Evolutionary conservation across 2,329 filamentous ascomycete species (phyloP), one percentile per base, ranked within the genome.

Genomic region (Talaromyces albobiverticillius): DNA sequence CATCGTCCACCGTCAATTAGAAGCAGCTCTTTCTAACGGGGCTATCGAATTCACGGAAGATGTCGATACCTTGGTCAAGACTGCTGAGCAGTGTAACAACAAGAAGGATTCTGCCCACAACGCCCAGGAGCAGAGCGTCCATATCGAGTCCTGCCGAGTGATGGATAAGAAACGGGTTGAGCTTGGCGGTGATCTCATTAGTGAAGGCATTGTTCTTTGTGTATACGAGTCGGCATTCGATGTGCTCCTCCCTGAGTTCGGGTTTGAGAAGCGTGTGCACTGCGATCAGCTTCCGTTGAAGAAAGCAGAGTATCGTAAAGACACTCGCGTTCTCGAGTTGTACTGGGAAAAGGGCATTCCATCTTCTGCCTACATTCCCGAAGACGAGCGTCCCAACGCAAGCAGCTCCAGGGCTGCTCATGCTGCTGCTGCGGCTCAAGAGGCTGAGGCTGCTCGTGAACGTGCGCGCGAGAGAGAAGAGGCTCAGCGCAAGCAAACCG

Each of bases 291-390:
- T 99, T 69, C 94, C 94, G 26, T 79, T 99, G 62, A 85, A 97
- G 83, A 99, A 99, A 81, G 94, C 94, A n/a, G 94, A 99, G 70
- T 99, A 94, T 76, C 86, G 95, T 73, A 97, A 97, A 81, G 91
- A 95, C 70, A 90, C 92, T 77, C 86, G 94, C 53, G 84, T 97
- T 26, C 81, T 99, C 45, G 94, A 99, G 75, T 82, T 99, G 14
- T 99, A 96, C 80, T 99, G 94, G 94, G 94, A 99, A 85, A 99
- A 97, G 83, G 94, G 94, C 45, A 91, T 97, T 7, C 90, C 93
- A 25, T 97, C 92, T 59, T 96, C 93, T 41, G 89, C 92, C 2
- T 99, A 95, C 64, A 87, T 99, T 50, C 94, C 94, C 2, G 94
- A 99, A 69, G 94, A 99, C 68, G 94, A 99, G 78, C 88, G 92